phyloP scores from a whole-genome alignment of 176 grass and related monocot species.

The Eragrostis curvula region DNA sequence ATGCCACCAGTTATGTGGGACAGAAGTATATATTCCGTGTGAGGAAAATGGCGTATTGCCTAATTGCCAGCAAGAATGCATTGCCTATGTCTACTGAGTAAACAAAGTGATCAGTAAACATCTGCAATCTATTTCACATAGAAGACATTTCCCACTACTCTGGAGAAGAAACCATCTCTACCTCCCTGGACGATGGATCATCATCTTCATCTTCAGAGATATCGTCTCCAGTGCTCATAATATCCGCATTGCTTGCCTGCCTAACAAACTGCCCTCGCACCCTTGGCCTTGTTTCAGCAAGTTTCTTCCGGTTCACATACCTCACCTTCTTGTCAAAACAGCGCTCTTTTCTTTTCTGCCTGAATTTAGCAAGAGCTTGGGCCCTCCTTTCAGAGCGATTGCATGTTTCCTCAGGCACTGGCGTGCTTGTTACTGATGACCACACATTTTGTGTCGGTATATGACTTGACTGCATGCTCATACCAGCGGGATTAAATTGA shows the following conservation, averaged over 20 bases:
- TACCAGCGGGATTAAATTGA: conserved; percentile 61
- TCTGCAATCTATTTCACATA: conserved; percentile 40
- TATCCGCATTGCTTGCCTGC: conserved; percentile 58
- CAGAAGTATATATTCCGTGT: conserved; percentile 18
- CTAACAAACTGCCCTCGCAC: conserved; percentile 95
- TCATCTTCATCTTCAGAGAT: conserved; percentile 82
- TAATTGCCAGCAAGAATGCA: conserved; percentile 22
- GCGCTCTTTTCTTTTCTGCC: conserved; percentile 85
- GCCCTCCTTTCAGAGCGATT: conserved; percentile 66
- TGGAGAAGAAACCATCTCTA: conserved; percentile 67
- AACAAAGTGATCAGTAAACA: conserved; percentile 41
- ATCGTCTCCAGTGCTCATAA: conserved; percentile 69
- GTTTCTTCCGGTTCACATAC: conserved; percentile 81
- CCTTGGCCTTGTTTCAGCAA: conserved; percentile 86
- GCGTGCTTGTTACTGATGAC: conserved; percentile 52
- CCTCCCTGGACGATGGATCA: conserved; percentile 66
- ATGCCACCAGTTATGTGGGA: conserved; percentile 14
- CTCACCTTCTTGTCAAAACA: conserved; percentile 99
- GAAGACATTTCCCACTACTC: conserved; percentile 47
- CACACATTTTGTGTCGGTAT: conserved; percentile 51
- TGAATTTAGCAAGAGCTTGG: conserved; percentile 91
- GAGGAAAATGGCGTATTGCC: conserved; percentile 20
- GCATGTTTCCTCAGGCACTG: conserved; percentile 54
- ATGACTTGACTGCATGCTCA: conserved; percentile 67
- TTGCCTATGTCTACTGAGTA: conserved; percentile 21